Evolutionary conservation across 768 basidiomycete genomes (phyloP), one percentile per base, ranked within the genome.

Genomic region (Lentinula lateritia): DNA sequence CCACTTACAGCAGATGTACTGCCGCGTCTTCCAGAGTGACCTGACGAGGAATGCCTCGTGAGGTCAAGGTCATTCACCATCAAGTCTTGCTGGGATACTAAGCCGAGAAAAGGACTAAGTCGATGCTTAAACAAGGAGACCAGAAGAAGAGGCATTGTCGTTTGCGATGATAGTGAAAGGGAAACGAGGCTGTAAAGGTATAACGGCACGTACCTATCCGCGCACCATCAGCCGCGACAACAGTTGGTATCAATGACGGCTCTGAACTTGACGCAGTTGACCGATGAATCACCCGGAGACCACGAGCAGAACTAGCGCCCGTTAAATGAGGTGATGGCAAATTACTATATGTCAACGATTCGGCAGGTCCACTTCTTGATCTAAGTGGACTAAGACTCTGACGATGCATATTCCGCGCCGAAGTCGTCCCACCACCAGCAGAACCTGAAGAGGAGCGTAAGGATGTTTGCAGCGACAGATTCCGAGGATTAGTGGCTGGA

Each of bases 211-310:
- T 71, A 86, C 86, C 72, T 45, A 74, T 65, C 65, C 77, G 80
- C 12, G 70, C 67, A 41, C 84, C 86, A 61, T 85, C 83, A 59
- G 45, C 43, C 28, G 58, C 58, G n/a, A 46, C 58, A 41, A 75
- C 75, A 35, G 68, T 73, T 23, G 86, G 79, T 54, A 92, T 70
- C 50, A 93, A 78, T 5, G 90, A 92, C n/a, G 91, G 91, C 72
- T 93, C 91, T 53, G 91, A 93, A 62, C 81, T 88, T 52, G 88
- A 92, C 52, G 90, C 89, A 5, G 82, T 83, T 41, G 88, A 85
- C 42, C 86, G 86, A 67, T 87, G 87, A 61, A 88, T 80, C n/a
- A 83, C 82, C 7, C 84, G 82, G 50, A 90, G 76, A 54, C 79
- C 79, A 34, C 76, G 66, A 28, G 71, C 60, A 61, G 76, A 71